Conservation (phyloP, 2,329 filamentous ascomycete species). For the Exophiala spinifera region DNA sequence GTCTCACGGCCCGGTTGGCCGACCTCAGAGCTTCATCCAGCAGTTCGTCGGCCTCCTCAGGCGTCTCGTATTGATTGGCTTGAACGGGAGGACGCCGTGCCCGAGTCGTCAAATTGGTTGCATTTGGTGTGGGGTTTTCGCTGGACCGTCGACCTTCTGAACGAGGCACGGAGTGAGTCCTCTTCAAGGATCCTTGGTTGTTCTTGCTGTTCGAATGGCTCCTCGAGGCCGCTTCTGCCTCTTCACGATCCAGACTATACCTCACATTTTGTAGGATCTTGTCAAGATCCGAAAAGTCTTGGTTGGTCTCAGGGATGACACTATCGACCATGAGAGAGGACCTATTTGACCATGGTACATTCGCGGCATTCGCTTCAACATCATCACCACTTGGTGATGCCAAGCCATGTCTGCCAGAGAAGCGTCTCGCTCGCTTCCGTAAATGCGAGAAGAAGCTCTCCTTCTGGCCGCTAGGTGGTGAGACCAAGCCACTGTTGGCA, state of each 20-base stretch:
- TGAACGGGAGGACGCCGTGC: conserved; percentile 69
- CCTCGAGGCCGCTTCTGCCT: conserved; percentile 7
- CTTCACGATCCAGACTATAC: conserved; percentile 51
- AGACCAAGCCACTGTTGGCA: conserved; percentile 71
- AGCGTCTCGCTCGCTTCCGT: conserved; percentile 83
- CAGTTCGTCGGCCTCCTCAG: conserved; percentile 94
- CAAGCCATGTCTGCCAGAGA: conserved; percentile 86
- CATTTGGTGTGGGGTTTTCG: conserved; percentile 40
- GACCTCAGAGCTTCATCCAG: conserved; percentile 83
- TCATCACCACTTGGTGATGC: conserved; percentile 80
- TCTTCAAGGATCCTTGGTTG: conserved; percentile 26
- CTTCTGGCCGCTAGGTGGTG: conserved; percentile 75
- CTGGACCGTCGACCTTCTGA: conserved; percentile 24
- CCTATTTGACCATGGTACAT: conserved; percentile 82
- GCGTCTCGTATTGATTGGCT: conserved; percentile 81
- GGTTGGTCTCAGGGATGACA: conserved; percentile 36
- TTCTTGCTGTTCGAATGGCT: conserved; percentile 11
- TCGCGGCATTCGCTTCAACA: conserved; percentile 87
- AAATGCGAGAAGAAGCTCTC: conserved; percentile 98
- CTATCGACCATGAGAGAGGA: conserved; percentile 77
- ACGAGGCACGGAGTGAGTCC: conserved; percentile 27
- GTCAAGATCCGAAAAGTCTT: conserved; percentile 59
- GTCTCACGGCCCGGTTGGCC: conserved; percentile 70
- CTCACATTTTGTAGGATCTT: conserved; percentile 60
- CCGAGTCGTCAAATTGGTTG: conserved; percentile 69